Evolutionary conservation across 75 land plant species (phyloP).

Genomic region (Pinus taeda): DNA sequence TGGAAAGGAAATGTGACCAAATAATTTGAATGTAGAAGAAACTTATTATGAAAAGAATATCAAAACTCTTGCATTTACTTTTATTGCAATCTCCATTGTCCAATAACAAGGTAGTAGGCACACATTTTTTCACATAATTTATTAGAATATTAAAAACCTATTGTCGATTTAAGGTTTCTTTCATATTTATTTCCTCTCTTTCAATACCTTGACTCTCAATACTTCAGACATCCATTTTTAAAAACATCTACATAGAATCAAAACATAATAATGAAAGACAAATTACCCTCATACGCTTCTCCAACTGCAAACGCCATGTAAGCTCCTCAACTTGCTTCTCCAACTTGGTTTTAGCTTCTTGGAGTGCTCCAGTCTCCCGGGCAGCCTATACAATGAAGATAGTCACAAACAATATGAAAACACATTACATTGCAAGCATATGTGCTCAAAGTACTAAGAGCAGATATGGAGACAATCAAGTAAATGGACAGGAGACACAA

Average conservation of each 20-base stretch:
- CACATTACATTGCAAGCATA: neutral
- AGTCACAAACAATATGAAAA: neutral
- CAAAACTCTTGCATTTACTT: too few species aligned
- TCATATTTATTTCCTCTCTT: neutral
- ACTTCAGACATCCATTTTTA: neutral
- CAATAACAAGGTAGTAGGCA: too few species aligned
- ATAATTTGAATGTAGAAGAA: too few species aligned
- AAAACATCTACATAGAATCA: too few species aligned
- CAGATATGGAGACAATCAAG: neutral
- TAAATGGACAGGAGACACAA: neutral
- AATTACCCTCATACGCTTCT: slow-evolving; percentile 91
- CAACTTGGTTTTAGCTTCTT: slow-evolving; percentile 92
- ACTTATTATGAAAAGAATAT: too few species aligned
- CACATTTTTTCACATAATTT: too few species aligned
- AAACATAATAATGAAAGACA: neutral
- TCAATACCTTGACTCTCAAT: neutral
- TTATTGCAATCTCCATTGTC: too few species aligned
- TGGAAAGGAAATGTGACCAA: too few species aligned
- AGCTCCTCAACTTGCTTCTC: slow-evolving; percentile 99
- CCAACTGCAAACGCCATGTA: slow-evolving; percentile 93
- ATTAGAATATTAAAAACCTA: too few species aligned
- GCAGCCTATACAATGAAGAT: slow-evolving; percentile 61
- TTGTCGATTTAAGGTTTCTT: too few species aligned
- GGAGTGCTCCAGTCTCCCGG: slow-evolving; percentile 97
- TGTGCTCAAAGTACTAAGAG: neutral